Conservation (phyloP, 768 basidiomycete genomes). For the Calocybe cyanea region DNA sequence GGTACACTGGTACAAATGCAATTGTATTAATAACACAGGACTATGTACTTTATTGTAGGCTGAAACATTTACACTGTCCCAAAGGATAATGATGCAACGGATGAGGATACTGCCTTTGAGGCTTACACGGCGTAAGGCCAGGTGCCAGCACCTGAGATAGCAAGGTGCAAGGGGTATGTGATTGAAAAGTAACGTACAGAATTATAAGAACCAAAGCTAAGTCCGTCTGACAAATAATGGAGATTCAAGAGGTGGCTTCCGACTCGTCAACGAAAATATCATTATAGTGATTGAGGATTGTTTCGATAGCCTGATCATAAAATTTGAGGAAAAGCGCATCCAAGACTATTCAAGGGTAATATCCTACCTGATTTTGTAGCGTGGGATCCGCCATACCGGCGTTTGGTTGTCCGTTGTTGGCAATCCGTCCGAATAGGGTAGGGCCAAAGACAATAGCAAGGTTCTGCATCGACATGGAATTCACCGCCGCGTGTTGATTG, state of each 20-base stretch:
- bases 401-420: constrained; percentile 45
- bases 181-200: neutral
- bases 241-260: constrained; percentile 31
- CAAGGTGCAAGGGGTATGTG: constrained; percentile 1
- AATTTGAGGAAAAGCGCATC: constrained; percentile 6
- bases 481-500: constrained; percentile 66
- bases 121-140: neutral
- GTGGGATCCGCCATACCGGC: constrained; percentile 67
- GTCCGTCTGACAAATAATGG: neutral
- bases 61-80: neutral
- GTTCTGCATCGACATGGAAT: constrained; percentile 92
- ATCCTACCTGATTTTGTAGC: constrained; percentile 65
- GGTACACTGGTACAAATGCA: neutral
- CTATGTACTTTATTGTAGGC: neutral
- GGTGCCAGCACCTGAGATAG: neutral
- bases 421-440: constrained; percentile 83
- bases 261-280: constrained; percentile 96
- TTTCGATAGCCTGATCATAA: constrained; percentile 78
- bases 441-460: constrained; percentile 97
- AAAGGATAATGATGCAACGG: neutral
- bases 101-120: neutral
- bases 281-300: constrained; percentile 88
- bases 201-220: constrained; percentile 1
- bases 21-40: neutral
- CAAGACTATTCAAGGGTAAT: neutral